A percentile compares a stretch with the other conserved stretches of the same genome.
These are phyloP conservation scores for Pythium periplocum DNA, from an alignment of 352 stramenopile species.

Conservation along the genomic window DNA sequence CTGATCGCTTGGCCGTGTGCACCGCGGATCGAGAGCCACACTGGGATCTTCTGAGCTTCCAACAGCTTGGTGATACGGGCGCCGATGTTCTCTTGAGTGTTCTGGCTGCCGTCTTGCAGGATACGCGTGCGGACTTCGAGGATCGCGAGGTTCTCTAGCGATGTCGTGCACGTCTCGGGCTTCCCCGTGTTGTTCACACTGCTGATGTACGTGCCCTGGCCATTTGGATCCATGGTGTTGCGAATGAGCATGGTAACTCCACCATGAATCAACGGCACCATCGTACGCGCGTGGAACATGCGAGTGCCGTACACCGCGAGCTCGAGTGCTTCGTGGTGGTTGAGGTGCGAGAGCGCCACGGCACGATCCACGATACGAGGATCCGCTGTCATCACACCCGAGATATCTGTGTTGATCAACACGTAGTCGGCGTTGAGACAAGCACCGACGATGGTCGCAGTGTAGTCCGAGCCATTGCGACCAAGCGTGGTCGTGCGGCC, in stretches of 20 bases:
- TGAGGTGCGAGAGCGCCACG: constrained; percentile 64
- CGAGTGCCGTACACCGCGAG: constrained; percentile 77
- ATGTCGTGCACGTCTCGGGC: constrained; percentile 74
- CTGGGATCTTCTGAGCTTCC: constrained; percentile 52
- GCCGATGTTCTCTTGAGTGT: constrained; percentile 62
- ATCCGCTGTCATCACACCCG: constrained; percentile 79
- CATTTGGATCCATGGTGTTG: constrained; percentile 79
- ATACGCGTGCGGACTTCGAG: constrained; percentile 78
- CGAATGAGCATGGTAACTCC: constrained; percentile 81
- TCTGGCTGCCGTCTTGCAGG: constrained; percentile 55
- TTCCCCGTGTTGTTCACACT: constrained; percentile 46
- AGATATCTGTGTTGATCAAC: constrained; percentile 84
- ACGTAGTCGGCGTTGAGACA: constrained; percentile 68
- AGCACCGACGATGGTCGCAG: constrained; percentile 72
- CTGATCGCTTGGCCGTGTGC: constrained; percentile 79
- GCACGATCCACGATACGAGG: constrained; percentile 73
- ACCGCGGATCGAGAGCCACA: constrained; percentile 78
- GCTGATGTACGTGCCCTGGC: constrained; percentile 80
- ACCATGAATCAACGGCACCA: constrained; percentile 78
- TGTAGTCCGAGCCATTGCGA: constrained; percentile 83
- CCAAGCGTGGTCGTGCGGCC: constrained; percentile 77
- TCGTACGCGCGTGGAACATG: constrained; percentile 85
- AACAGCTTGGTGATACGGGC: constrained; percentile 69
- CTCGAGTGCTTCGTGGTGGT: constrained; percentile 76
- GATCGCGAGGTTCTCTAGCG: constrained; percentile 74